Base-by-base conservation (phyloP, 1,284 basidiomycete genomes). In the Termitomyces sp. region DNA sequence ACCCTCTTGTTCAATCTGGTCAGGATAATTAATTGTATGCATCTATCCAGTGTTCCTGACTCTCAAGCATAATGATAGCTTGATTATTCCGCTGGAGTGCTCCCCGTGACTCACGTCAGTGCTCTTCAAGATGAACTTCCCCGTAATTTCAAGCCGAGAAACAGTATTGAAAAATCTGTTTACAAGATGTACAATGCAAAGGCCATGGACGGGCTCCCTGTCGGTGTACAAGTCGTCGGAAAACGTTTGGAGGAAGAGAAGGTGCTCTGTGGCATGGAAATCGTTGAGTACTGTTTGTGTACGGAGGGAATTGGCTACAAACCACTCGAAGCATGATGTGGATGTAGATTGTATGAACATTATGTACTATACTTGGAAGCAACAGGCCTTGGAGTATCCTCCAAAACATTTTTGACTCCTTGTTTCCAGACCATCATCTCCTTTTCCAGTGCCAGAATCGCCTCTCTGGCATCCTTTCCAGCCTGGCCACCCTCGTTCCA, bases 181-280 rank as follows among this genome's bases (percentile, higher is more conserved):
- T 80, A 79, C 55, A 62, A 59, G 34, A 63, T 80, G 12, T 92
- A 92, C 60, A 75, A 89, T 62, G 75, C 86, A 0, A 61, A 73
- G 0, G 77, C 77, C 60, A 92, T 90, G 88, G 73, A 82, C 39
- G 88, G 88, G 0, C 68, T 92, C 21, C 89, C 90, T 0, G 74
- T 92, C 0, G 88, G 85, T 0, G 79, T 92, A 15, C 89, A 92
- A 68, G 69, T 92, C 2, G 80, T 87, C 0, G 85, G 85, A 0
- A 72, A 75, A 50, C 73, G 80, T 34, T 79, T 83, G 61, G 82
- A 90, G 60, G 90, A 92, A 61, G 90, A 92, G 69, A 83, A 83
- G 59, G 81, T 82, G 2, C 59, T 83, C 38, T 76, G 73, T 58
- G 82, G 74, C 6, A 83, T 82, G 83, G 78, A 77, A 61, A 68